Base-by-base conservation (phyloP, 352 stramenopile genomes). In the Phytophthora pini region DNA sequence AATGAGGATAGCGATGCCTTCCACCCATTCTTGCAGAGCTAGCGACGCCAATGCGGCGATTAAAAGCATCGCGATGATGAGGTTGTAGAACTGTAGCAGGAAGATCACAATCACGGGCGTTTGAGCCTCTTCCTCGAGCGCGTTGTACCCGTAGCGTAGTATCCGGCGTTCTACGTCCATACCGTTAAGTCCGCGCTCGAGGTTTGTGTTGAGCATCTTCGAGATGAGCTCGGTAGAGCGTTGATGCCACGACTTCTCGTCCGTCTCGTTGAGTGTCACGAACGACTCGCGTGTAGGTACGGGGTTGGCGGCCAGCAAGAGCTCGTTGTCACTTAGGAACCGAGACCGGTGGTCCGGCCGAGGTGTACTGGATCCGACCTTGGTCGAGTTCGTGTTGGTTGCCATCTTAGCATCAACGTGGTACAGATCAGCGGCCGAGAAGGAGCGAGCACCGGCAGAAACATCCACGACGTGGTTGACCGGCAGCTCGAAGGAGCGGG, bases 11-110 rank as follows among this genome's bases (percentile, higher is more conserved):
- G 84, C 82, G 27, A 89, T 89, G 24, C 80, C 84, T 46, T 93
- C 84, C 26, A 91, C 74, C 54, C 70, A 89, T 34, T 92, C 82
- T 22, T 85, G 75, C 5, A 93, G 59, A 0, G 68, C 69, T n/a
- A 89, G 59, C 6, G 80, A 87, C 3, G 80, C 79, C 29, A 89
- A 34, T 0, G 81, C 70, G 0, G 85, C 85, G 22, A 92, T 71
- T 5, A 93, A 46, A 36, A 93, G 67, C 68, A 93, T 75, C 11
- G 46, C 56, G 48, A 92, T 89, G 56, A 93, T 92, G 27, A 93
- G 61, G 44, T 93, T 93, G 76, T 89, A 92, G 67, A 93, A 92
- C 52, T 93, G 85, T 22, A 92, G 63, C 3, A 91, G 20, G 45
- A 93, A 92, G 9, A 88, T 62, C 39, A 91, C 81, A 40, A 76